Evolutionary conservation across 768 basidiomycete species (phyloP).

Genomic region (Kwoniella mangroviensis): DNA sequence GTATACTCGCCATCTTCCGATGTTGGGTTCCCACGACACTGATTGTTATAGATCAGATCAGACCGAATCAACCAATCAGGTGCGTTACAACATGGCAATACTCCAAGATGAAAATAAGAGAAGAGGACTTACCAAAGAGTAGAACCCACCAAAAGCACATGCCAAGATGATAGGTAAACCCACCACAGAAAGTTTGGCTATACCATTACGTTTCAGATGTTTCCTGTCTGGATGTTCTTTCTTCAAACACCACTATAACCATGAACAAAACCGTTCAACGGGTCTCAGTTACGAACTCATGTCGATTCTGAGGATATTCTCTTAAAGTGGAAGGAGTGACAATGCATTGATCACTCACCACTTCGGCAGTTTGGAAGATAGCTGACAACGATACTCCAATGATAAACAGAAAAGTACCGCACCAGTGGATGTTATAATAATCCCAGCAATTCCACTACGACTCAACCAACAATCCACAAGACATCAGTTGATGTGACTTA

Average conservation of each 20-base stretch:
- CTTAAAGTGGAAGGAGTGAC: no score
- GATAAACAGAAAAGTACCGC: slow-evolving; percentile 49
- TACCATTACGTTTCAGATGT: slow-evolving; percentile 49
- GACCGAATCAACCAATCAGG: no score
- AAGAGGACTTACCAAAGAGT: slow-evolving; percentile 33
- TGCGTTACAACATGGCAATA: neutral
- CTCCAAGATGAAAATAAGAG: no score
- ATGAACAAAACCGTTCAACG: neutral
- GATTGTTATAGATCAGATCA: neutral
- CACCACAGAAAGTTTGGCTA: slow-evolving; percentile 54
- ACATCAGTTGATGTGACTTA: no score
- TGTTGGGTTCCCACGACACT: slow-evolving; percentile 27
- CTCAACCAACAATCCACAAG: no score
- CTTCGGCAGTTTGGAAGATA: slow-evolving; percentile 52
- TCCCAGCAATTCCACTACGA: slow-evolving; percentile 40
- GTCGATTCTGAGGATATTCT: neutral
- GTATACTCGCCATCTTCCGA: slow-evolving; percentile 13
- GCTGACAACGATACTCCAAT: slow-evolving; percentile 54
- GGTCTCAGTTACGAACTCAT: neutral
- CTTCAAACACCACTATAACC: slow-evolving; percentile 35
- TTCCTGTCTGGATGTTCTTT: slow-evolving; percentile 52
- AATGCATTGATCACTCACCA: no score
- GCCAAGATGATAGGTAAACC: slow-evolving; percentile 43
- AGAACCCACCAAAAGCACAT: slow-evolving; percentile 50
- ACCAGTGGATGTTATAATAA: slow-evolving; percentile 41